Evolutionary conservation across 306 rosid species (phyloP).

Genomic region (Canavalia gladiata): DNA sequence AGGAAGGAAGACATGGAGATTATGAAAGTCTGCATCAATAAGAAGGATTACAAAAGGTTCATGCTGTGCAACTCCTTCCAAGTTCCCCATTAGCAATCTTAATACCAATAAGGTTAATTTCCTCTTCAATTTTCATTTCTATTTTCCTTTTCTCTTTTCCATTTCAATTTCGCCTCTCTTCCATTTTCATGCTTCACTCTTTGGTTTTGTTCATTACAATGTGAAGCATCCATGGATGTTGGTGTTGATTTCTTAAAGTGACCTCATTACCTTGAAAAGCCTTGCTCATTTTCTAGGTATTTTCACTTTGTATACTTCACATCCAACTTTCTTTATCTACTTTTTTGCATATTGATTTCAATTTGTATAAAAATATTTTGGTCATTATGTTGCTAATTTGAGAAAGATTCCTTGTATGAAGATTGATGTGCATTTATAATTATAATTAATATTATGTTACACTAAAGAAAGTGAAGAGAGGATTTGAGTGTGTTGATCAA

Average conservation of each 20-base stretch:
- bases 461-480: not conserved
- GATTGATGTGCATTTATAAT: not conserved
- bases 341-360: not conserved
- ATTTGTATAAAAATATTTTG: not conserved
- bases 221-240: slow-evolving; percentile 97
- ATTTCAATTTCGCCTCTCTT: not conserved
- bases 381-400: not conserved
- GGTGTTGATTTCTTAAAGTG: slow-evolving; percentile 82
- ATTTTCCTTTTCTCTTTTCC: not conserved
- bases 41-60: slow-evolving; percentile 77
- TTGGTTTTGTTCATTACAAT: slow-evolving; percentile 51
- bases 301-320: not conserved
- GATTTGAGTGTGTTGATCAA: not conserved
- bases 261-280: slow-evolving; percentile 84
- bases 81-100: slow-evolving; percentile 83
- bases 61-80: slow-evolving; percentile 79
- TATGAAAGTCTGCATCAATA: slow-evolving; percentile 74
- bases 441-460: not conserved
- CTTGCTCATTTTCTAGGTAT: slow-evolving; percentile 96
- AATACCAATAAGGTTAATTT: slow-evolving; percentile 79
- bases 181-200: not conserved
- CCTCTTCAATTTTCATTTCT: not conserved
- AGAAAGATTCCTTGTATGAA: slow-evolving; percentile 3
- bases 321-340: not conserved
- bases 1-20: slow-evolving; percentile 68